These are phyloP conservation scores for Orbilia brochopaga DNA, from an alignment of 2,329 filamentous ascomycete genomes.

Conservation along the genomic window DNA sequence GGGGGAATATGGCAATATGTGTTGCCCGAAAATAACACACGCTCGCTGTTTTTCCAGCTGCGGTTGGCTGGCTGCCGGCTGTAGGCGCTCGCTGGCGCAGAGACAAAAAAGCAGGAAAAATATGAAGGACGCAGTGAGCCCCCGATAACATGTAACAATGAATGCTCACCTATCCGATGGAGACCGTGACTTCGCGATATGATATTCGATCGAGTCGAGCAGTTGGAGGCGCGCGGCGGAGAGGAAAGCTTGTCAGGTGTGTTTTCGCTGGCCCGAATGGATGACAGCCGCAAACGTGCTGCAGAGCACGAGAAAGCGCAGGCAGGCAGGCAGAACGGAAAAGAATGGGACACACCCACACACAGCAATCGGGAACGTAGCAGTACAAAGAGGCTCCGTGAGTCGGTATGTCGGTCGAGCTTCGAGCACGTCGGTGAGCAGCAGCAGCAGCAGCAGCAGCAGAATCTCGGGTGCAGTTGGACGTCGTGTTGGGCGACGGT, in stretches of 20 bases:
- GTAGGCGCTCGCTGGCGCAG: too few species aligned
- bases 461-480: background rate
- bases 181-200: conserved; percentile 23
- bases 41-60: background rate
- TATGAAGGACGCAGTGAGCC: too few species aligned
- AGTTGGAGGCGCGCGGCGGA: too few species aligned
- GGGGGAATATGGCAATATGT: background rate
- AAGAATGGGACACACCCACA: too few species aligned
- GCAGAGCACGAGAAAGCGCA: background rate
- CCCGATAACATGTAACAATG: too few species aligned
- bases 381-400: too few species aligned
- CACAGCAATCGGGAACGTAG: too few species aligned
- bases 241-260: background rate
- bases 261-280: too few species aligned
- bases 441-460: background rate
- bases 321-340: background rate
- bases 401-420: too few species aligned
- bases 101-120: background rate
- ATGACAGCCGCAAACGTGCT: too few species aligned
- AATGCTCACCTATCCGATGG: conserved; percentile 6
- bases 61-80: too few species aligned
- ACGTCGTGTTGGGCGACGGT: conserved; percentile 8
- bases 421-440: too few species aligned
- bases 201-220: conserved; percentile 10
- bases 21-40: conserved; percentile 3